Percentiles rank a stretch among this genome's conserved stretches.
These are phyloP conservation scores for Solanum arcanum DNA, from an alignment of 257 asterid species.

Conservation along the genomic window DNA sequence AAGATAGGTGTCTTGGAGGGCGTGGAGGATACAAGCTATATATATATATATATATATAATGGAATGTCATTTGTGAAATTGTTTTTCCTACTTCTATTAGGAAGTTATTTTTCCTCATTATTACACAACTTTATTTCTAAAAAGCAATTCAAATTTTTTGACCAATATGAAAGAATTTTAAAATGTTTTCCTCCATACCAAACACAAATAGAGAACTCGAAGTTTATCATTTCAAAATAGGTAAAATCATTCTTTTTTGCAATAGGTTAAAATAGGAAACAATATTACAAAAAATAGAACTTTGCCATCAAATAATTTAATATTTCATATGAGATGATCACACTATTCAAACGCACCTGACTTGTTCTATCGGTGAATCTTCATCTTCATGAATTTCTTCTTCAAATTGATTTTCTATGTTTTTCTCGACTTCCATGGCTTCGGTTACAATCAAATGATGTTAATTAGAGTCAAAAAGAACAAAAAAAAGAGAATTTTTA, in stretches of 20 bases:
- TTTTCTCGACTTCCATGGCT: background rate
- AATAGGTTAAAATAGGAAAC: background rate
- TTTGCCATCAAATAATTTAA: background rate
- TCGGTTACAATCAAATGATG: background rate
- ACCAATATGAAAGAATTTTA: accelerated
- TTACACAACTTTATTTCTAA: background rate
- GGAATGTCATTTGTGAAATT: background rate
- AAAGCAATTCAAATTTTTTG: accelerated
- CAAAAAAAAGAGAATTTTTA: background rate
- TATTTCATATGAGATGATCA: background rate
- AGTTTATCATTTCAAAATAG: background rate
- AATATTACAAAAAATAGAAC: too few species aligned
- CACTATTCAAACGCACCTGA: background rate
- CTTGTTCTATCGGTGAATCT: background rate
- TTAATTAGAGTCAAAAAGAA: background rate
- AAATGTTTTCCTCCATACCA: background rate
- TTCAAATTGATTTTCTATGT: background rate
- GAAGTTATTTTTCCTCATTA: background rate
- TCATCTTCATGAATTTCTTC: background rate
- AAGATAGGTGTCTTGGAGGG: background rate
- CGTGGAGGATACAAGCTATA: background rate
- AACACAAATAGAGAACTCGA: background rate
- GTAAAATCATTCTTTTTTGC: background rate
- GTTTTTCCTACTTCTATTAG: background rate
- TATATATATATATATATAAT: background rate